These are phyloP conservation scores for Karstenula rhodostoma DNA, from an alignment of 2,329 filamentous ascomycete species.

Conservation along the genomic window DNA sequence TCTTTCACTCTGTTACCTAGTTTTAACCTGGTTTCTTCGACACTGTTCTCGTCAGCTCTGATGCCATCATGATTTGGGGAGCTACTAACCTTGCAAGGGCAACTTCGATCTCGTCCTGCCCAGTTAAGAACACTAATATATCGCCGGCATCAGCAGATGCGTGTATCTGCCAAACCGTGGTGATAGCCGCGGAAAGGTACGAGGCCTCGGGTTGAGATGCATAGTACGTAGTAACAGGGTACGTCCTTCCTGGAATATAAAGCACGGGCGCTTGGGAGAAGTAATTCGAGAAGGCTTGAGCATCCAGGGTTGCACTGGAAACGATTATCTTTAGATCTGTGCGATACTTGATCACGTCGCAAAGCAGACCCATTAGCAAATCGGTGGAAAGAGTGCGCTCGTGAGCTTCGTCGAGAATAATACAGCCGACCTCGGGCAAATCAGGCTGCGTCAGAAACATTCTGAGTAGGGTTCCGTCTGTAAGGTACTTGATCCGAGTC, in stretches of 20 bases:
- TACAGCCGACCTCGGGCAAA: conserved; percentile 15
- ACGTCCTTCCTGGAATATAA: conserved; percentile 88
- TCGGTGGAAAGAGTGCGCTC: conserved; percentile 92
- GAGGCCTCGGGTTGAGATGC: conserved; percentile 87
- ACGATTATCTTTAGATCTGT: conserved; percentile 91
- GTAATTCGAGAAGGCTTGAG: conserved; percentile 88
- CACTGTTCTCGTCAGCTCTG: too few relatives aligned
- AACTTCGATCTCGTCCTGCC: conserved; percentile 94
- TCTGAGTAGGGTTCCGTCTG: conserved; percentile 91
- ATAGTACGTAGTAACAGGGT: conserved; percentile 91
- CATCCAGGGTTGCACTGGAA: conserved; percentile 93
- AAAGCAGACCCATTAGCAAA: conserved; percentile 85
- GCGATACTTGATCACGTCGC: conserved; percentile 83
- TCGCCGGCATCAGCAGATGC: conserved; percentile 74
- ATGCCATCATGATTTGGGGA: too few relatives aligned
- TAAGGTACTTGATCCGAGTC: conserved; percentile 94
- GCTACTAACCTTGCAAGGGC: too few relatives aligned
- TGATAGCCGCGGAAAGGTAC: conserved; percentile 66
- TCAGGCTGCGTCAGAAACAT: conserved; percentile 88
- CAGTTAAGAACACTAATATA: conserved; percentile 92
- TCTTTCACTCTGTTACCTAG: conserved; percentile 81
- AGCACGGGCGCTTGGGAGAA: conserved; percentile 95
- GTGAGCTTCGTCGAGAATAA: conserved; percentile 99
- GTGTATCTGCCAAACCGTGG: conserved; percentile 94
- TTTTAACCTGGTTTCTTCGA: conserved; percentile 67